Evolutionary conservation across 2,329 filamentous ascomycete genomes (phyloP).

Genomic region (Aspergillus pseudoviridinutans): DNA sequence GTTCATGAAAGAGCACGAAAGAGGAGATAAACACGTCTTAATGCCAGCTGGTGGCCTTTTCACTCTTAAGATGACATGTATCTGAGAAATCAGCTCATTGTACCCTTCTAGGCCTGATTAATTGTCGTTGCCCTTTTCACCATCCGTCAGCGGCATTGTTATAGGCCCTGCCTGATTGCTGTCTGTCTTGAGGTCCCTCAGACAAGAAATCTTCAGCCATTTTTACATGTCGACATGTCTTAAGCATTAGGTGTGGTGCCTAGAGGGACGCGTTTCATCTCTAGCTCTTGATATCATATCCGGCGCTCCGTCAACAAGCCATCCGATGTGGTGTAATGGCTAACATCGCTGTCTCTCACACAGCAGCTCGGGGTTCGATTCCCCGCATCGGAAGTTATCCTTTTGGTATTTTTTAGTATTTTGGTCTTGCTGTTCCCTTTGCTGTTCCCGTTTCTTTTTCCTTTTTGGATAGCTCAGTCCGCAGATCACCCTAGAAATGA

Average conservation of each 20-base stretch:
- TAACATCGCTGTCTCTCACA: conserved; percentile 21
- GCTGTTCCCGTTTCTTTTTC: too few species aligned
- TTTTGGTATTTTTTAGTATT: too few species aligned
- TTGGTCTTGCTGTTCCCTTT: too few species aligned
- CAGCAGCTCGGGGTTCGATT: conserved; percentile 22
- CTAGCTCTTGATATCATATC: too few species aligned
- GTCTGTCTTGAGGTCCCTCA: not conserved
- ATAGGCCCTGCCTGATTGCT: not conserved
- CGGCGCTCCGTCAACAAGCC: conserved; percentile 41
- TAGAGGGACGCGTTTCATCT: too few species aligned
- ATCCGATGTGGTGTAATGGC: conserved; percentile 45
- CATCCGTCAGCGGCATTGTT: not conserved
- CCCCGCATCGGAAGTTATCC: conserved; percentile 13
- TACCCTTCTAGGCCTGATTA: not conserved
- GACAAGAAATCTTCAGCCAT: not conserved
- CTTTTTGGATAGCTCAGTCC: too few species aligned
- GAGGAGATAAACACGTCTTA: not conserved
- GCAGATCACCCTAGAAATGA: too few species aligned
- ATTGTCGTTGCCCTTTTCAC: not conserved
- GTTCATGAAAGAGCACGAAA: not conserved
- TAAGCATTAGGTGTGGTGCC: not conserved
- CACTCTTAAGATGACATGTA: too few species aligned
- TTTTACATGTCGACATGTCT: not conserved
- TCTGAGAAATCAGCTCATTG: too few species aligned
- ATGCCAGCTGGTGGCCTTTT: not conserved